phyloP scores from a whole-genome alignment of 176 grass and related monocot species.

The Eleusine coracana region DNA sequence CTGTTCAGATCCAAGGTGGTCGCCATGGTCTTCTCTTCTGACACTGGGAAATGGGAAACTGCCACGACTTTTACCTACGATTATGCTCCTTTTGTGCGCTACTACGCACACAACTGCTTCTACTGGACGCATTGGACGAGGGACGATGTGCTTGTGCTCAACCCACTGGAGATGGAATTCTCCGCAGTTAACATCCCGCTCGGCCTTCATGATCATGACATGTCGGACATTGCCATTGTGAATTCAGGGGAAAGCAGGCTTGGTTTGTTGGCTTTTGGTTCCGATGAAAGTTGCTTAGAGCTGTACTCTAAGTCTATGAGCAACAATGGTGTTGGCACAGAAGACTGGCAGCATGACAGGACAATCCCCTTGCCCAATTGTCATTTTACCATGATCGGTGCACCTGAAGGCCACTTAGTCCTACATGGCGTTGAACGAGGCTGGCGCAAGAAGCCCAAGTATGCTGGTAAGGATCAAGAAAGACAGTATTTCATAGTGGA shows the following conservation, averaged over 20 bases:
- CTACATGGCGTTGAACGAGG: not conserved
- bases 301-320: not conserved
- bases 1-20: not conserved
- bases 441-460: too few species aligned
- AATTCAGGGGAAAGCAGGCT: slow-evolving; percentile 9
- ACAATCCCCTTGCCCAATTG: not conserved
- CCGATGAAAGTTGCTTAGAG: not conserved
- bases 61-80: not conserved
- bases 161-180: slow-evolving; percentile 20
- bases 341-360: not conserved
- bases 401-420: not conserved
- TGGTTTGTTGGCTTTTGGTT: not conserved
- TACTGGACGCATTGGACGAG: not conserved
- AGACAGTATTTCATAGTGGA: too few species aligned
- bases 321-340: not conserved
- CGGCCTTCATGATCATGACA: not conserved
- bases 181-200: not conserved
- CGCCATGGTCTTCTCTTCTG: slow-evolving; percentile 35
- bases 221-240: not conserved
- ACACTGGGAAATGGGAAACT: not conserved
- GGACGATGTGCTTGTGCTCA: not conserved
- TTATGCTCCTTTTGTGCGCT: not conserved
- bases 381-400: not conserved
- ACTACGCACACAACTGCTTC: not conserved
- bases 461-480: too few species aligned